Percentiles rank a stretch among this genome's conserved stretches.
phyloP scores from a whole-genome alignment of 169 alveolate species.

The Eimeria acervulina region DNA sequence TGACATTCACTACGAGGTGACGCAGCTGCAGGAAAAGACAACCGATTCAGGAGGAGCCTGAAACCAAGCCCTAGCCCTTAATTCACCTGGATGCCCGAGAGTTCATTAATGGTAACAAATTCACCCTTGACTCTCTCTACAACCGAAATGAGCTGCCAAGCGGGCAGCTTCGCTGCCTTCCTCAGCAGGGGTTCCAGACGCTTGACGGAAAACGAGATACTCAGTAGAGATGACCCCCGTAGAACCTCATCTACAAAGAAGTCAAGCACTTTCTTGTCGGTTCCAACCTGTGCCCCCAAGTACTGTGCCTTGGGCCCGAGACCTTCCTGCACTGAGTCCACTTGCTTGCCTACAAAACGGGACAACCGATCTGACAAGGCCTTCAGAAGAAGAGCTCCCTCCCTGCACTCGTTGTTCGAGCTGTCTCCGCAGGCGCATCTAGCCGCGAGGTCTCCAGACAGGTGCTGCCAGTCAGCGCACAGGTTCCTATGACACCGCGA shows the following conservation, averaged over 20 bases:
- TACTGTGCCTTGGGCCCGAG: conserved; percentile 84
- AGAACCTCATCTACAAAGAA: conserved; percentile 86
- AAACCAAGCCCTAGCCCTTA: background rate
- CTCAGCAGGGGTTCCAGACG: conserved; percentile 92
- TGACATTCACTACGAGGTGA: background rate
- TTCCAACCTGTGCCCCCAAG: conserved; percentile 84
- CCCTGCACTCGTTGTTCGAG: conserved; percentile 68
- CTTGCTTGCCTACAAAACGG: conserved; percentile 82
- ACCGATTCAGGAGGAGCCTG: background rate
- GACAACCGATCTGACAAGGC: conserved; percentile 83
- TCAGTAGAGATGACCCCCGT: conserved; percentile 85
- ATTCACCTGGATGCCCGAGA: conserved; percentile 80
- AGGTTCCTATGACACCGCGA: conserved; percentile 34
- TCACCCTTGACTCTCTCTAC: conserved; percentile 89
- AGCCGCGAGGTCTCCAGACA: conserved; percentile 63
- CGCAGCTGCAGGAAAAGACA: background rate
- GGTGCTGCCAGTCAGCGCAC: conserved; percentile 74
- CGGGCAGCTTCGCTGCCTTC: conserved; percentile 88
- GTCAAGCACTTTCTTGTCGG: conserved; percentile 83
- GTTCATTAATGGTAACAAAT: conserved; percentile 83
- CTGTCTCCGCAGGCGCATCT: conserved; percentile 61
- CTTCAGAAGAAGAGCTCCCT: conserved; percentile 85
- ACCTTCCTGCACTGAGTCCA: conserved; percentile 82
- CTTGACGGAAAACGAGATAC: conserved; percentile 83
- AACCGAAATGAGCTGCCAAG: conserved; percentile 92